Percentiles rank a stretch among this genome's conserved stretches.
Conservation (phyloP, 345 rosid genomes). For the Eutrema japonicum region DNA sequence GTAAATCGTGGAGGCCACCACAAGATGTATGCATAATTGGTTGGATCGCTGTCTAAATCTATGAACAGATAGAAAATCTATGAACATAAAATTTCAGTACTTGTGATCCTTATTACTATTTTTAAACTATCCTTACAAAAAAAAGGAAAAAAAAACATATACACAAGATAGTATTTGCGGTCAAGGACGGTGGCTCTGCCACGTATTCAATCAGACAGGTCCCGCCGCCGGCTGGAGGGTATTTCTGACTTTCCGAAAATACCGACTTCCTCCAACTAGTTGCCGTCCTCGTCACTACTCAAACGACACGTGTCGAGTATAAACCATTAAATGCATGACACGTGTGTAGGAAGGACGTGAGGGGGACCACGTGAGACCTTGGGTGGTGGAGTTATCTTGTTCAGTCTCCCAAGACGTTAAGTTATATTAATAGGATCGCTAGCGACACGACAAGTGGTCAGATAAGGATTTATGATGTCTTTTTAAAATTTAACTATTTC, state of each 20-base stretch:
- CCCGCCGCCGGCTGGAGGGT: slow-evolving; percentile 15
- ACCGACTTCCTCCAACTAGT: slow-evolving; percentile 15
- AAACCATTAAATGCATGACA: not conserved
- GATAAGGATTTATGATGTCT: slow-evolving; percentile 34
- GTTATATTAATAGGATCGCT: slow-evolving; percentile 39
- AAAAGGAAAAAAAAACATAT: not conserved
- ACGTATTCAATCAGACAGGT: not conserved
- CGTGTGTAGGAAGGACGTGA: slow-evolving; percentile 1
- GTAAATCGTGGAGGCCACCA: not conserved
- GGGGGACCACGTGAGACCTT: slow-evolving; percentile 41
- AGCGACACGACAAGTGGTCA: slow-evolving; percentile 26
- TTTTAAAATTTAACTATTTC: slow-evolving; percentile 7
- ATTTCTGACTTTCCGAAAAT: not conserved
- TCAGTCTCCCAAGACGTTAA: slow-evolving; percentile 49
- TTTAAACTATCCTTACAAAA: not conserved
- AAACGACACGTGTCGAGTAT: slow-evolving; percentile 27
- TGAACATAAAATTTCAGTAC: not conserved
- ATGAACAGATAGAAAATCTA: not conserved
- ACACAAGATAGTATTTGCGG: slow-evolving; percentile 17
- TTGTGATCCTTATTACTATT: not conserved
- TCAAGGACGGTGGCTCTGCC: slow-evolving; percentile 20
- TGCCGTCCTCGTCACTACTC: slow-evolving; percentile 43
- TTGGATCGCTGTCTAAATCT: slow-evolving; percentile 7
- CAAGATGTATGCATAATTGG: not conserved
- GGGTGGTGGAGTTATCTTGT: slow-evolving; percentile 40